Evolutionary conservation across 306 rosid species (phyloP).

Genomic region (Astragalus glycyphyllos): DNA sequence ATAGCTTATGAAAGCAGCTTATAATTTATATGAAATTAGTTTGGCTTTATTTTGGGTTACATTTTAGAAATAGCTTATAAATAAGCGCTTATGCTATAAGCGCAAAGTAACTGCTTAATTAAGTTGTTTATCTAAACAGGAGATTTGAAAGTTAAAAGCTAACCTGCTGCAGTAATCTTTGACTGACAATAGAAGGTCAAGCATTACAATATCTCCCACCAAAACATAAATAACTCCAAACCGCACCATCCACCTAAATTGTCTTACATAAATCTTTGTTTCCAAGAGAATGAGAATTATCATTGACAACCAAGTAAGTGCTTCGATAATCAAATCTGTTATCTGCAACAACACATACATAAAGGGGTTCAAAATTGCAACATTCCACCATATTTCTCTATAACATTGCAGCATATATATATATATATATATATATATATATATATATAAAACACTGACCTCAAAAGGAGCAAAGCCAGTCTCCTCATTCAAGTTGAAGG

Average conservation of each 20-base stretch:
- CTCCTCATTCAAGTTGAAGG: slow-evolving; percentile 58
- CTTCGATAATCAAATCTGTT: slow-evolving; percentile 54
- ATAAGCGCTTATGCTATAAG: too few relatives aligned
- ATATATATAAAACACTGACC: slow-evolving; percentile 47
- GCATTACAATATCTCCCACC: slow-evolving; percentile 75
- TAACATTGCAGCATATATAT: slow-evolving; percentile 11
- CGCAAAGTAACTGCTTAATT: too few relatives aligned
- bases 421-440: neutral
- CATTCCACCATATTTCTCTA: slow-evolving; percentile 9
- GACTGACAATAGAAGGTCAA: slow-evolving; percentile 66
- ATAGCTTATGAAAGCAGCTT: too few relatives aligned
- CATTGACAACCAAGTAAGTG: slow-evolving; percentile 76
- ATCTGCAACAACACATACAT: slow-evolving; percentile 49
- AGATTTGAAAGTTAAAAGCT: slow-evolving; percentile 36
- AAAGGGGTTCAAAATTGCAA: slow-evolving; percentile 5
- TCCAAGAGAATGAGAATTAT: slow-evolving; percentile 66
- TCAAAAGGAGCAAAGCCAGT: slow-evolving; percentile 75
- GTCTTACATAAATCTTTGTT: slow-evolving; percentile 64
- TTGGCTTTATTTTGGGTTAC: too few relatives aligned
- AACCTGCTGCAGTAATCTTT: slow-evolving; percentile 67
- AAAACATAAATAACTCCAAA: slow-evolving; percentile 79
- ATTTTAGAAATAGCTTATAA: too few relatives aligned
- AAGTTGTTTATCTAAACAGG: too few relatives aligned
- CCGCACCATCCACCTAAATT: slow-evolving; percentile 82
- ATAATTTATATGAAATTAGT: too few relatives aligned